Percentiles rank a stretch among this genome's conserved stretches.
Conservation (phyloP, 1,284 basidiomycete genomes). For the Pholiota adiposa region DNA sequence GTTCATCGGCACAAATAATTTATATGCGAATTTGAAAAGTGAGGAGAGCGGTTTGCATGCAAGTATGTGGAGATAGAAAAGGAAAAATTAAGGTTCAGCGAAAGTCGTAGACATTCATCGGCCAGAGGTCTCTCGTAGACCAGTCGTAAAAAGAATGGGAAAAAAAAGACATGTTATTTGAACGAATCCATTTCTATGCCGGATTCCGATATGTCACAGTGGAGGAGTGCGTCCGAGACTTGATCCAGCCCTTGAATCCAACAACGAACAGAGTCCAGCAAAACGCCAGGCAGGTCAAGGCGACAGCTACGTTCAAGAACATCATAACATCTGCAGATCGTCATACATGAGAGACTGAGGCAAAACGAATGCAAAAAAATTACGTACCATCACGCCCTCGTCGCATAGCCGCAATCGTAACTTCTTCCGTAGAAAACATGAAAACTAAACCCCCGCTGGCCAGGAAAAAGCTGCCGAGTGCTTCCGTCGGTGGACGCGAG, state of each 20-base stretch:
- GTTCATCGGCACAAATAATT: conserved; percentile 2
- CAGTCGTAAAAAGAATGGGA: conserved; percentile 6
- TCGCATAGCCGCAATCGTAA: conserved; percentile 92
- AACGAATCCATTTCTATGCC: conserved; percentile 33
- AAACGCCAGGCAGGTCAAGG: conserved; percentile 82
- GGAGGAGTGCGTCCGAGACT: conserved; percentile 47
- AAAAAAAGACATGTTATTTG: conserved; percentile 1
- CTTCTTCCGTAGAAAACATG: conserved; percentile 90
- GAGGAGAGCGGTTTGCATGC: neutral
- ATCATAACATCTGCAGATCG: conserved; percentile 73
- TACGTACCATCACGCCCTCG: conserved; percentile 81
- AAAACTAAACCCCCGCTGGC: conserved; percentile 90
- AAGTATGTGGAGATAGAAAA: neutral
- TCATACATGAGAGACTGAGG: conserved; percentile 1
- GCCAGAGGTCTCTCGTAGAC: neutral
- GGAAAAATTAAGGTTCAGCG: neutral
- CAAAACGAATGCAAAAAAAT: conserved; percentile 1
- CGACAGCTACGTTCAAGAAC: conserved; percentile 81
- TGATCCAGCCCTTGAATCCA: conserved; percentile 80
- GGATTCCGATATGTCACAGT: conserved; percentile 50
- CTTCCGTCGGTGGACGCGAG: conserved; percentile 94
- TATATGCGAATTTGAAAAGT: neutral
- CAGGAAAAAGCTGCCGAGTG: conserved; percentile 86
- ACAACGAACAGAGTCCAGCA: conserved; percentile 80
- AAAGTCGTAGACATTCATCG: conserved; percentile 2